phyloP scores from a whole-genome alignment of 2,329 filamentous ascomycete genomes.

The Colletotrichum sp. region DNA sequence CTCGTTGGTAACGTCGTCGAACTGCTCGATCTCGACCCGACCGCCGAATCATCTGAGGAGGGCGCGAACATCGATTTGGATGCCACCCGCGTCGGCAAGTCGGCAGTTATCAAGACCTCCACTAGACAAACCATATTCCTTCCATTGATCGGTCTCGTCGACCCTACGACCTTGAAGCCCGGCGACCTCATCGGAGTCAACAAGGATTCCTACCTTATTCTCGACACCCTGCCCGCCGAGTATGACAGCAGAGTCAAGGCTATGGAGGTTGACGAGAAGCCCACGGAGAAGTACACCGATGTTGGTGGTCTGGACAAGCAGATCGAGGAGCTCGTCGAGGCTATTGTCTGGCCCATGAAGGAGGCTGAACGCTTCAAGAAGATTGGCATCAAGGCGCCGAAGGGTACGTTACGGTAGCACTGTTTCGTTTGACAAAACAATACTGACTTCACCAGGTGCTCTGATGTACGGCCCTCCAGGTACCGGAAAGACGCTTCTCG shows the following conservation, averaged over 20 bases:
- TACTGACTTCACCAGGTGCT: conserved; percentile 66
- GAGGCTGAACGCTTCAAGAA: conserved; percentile 99
- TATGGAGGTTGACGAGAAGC: conserved; percentile 99
- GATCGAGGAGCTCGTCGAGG: conserved; percentile 98
- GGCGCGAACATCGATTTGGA: conserved; percentile 98
- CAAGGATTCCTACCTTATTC: conserved; percentile 97
- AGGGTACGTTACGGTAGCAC: conserved; percentile 66
- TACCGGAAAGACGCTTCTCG: conserved; percentile 90
- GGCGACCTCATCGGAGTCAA: conserved; percentile 98
- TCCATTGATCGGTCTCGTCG: conserved; percentile 94
- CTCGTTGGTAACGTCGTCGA: conserved; percentile 98
- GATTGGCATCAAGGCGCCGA: conserved; percentile 99
- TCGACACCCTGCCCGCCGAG: conserved; percentile 95
- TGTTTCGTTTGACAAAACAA: background rate
- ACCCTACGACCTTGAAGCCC: conserved; percentile 93
- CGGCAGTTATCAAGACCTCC: conserved; percentile 98
- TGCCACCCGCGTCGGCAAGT: conserved; percentile 95
- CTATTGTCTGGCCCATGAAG: conserved; percentile 99
- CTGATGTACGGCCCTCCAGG: conserved; percentile 97
- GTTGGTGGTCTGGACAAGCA: conserved; percentile 98
- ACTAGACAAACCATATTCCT: conserved; percentile 98
- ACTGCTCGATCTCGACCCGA: conserved; percentile 93
- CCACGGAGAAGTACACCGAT: conserved; percentile 97
- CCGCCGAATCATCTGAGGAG: conserved; percentile 94
- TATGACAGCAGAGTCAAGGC: conserved; percentile 99